phyloP scores from a whole-genome alignment of 192 early-diverging fungal species.

The Rhizoclosmatium globosum region DNA sequence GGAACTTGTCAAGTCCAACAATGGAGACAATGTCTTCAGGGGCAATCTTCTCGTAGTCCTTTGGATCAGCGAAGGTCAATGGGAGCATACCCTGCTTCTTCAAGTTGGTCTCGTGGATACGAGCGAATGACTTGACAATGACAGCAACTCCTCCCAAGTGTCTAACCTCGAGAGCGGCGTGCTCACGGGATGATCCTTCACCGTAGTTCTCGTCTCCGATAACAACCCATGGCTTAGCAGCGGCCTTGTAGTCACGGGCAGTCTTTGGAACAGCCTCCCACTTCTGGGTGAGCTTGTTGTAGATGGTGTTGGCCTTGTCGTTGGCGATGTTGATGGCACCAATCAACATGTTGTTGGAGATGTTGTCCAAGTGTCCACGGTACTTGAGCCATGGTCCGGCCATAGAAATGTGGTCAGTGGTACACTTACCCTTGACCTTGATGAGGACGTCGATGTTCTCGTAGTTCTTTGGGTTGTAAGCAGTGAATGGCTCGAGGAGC shows the following conservation, averaged over 20 bases:
- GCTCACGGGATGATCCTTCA: conserved; percentile 99
- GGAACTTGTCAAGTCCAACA: conserved; percentile 81
- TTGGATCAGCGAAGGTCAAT: conserved; percentile 91
- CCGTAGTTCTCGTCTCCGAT: conserved; percentile 99
- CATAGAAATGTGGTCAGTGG: conserved; percentile 98
- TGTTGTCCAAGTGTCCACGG: conserved; percentile 97
- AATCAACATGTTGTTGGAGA: conserved; percentile 97
- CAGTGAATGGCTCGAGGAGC: conserved; percentile 84
- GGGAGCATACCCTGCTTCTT: conserved; percentile 99
- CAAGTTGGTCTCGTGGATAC: conserved; percentile 99
- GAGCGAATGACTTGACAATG: conserved; percentile 92
- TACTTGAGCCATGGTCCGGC: conserved; percentile 99
- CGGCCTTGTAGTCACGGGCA: conserved; percentile 96
- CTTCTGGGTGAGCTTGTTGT: conserved; percentile 57
- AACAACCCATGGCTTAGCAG: conserved; percentile 91
- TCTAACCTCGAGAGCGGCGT: conserved; percentile 97
- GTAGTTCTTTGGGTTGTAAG: conserved; percentile 86
- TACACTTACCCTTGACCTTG: conserved; percentile 98
- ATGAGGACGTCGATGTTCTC: conserved; percentile 80
- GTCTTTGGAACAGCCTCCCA: conserved; percentile 91
- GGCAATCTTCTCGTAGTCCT: conserved; percentile 91
- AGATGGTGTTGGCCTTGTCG: conserved; percentile 80
- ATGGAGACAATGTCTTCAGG: conserved; percentile 89
- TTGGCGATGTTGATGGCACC: conserved; percentile 94
- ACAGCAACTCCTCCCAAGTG: conserved; percentile 91